These are phyloP conservation scores for Annona cherimola DNA, from an alignment of 164 flowering plant genomes.

Conservation along the genomic window DNA sequence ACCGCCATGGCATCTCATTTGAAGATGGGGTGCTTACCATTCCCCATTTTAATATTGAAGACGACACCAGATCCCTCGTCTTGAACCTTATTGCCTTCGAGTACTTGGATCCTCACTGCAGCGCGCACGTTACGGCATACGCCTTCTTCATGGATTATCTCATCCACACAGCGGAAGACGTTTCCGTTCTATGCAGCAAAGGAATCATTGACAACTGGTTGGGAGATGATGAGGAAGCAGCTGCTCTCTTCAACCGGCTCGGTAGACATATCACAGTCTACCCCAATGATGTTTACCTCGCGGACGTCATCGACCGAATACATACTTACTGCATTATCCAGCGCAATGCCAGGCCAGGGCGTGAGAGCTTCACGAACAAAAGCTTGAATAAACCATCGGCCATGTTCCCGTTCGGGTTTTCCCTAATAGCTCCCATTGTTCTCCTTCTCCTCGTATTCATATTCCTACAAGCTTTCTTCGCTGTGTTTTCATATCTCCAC, in stretches of 20 bases:
- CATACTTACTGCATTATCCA: conserved; percentile 10
- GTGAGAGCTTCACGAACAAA: background rate
- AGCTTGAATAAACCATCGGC: no score
- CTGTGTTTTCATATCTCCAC: background rate
- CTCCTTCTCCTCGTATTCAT: background rate
- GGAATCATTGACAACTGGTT: conserved; percentile 23
- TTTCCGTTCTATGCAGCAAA: conserved; percentile 9
- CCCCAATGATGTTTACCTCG: conserved; percentile 11
- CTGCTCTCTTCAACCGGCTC: conserved; percentile 17
- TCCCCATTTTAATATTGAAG: conserved; percentile 20
- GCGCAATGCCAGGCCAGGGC: conserved; percentile 20
- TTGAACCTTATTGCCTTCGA: conserved; percentile 26
- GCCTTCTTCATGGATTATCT: conserved; percentile 24
- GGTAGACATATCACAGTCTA: conserved; percentile 21
- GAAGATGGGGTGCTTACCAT: conserved; percentile 16
- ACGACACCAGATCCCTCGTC: conserved; percentile 18
- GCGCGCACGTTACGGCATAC: conserved; percentile 20
- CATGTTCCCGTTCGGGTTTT: no score
- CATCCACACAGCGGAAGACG: conserved; percentile 18
- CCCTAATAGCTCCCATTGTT: background rate
- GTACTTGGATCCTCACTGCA: conserved; percentile 15
- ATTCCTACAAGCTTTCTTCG: background rate
- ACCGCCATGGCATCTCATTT: conserved; percentile 11
- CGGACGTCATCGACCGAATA: conserved; percentile 10
- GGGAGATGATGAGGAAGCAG: conserved; percentile 20